Conservation (phyloP, 805 yeast species). For the Metschnikowia cerradonensis region DNA sequence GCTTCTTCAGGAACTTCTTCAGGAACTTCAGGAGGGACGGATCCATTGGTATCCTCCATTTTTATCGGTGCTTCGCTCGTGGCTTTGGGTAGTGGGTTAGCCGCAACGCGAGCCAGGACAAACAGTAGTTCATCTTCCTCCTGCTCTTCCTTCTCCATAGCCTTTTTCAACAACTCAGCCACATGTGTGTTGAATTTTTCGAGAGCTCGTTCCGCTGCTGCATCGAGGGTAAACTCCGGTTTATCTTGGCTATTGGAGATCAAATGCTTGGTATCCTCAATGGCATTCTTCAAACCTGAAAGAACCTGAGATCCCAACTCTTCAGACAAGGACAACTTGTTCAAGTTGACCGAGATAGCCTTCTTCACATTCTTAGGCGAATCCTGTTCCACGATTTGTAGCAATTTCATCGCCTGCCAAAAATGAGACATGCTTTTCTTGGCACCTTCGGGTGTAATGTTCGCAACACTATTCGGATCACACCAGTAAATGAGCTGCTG, state of each 20-base stretch:
- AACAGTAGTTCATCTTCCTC: constrained; percentile 6
- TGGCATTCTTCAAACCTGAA: constrained; percentile 30
- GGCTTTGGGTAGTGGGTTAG: neutral
- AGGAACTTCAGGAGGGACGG: neutral
- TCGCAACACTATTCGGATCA: constrained; percentile 66
- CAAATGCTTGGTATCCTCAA: constrained; percentile 29
- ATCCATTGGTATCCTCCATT: neutral
- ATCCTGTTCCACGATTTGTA: constrained; percentile 48
- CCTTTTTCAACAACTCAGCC: constrained; percentile 21
- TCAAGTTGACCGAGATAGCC: constrained; percentile 47
- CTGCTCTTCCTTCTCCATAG: constrained; percentile 20
- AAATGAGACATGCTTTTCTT: constrained; percentile 49
- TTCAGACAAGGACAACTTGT: constrained; percentile 39
- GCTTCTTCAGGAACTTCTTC: neutral
- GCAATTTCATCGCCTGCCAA: constrained; percentile 50
- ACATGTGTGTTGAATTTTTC: constrained; percentile 29
- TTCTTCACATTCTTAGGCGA: constrained; percentile 51
- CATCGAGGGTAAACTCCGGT: constrained; percentile 32
- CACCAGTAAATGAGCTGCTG: constrained; percentile 83
- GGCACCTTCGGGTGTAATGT: constrained; percentile 39
- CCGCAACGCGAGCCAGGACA: neutral
- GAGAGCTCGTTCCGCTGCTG: constrained; percentile 26
- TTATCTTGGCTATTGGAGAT: constrained; percentile 22
- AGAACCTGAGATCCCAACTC: constrained; percentile 27
- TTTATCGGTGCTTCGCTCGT: neutral